Evolutionary conservation across 2,329 filamentous ascomycete genomes (phyloP), one percentile per base, ranked within the genome.

Genomic region (Microthyrium microscopicum): DNA sequence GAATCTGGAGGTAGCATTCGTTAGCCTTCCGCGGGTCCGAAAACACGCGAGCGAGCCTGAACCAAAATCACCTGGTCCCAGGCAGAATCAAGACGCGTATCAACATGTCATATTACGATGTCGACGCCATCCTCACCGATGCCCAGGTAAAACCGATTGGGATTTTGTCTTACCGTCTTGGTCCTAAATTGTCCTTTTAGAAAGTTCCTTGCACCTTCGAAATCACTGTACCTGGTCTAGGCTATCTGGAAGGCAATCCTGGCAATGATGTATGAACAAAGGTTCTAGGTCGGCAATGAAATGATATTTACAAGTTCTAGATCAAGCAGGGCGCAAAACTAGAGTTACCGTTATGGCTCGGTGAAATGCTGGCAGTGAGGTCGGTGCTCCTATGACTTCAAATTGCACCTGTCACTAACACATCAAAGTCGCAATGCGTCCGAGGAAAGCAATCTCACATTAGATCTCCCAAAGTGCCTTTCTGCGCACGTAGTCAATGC

Each of bases 151-250:
- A 18, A 9, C 9, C 13, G 19, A 20, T n/a, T 2, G 13, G 24
- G 4, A 11, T 21, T 12, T 21, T 26, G 21, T 38, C 32, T 13
- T 26, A 22, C 18, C 27, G 32, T 29, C 17, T n/a, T 21, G 31
- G 24, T 12, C 17, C 31, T 42, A 21, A 42, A 26, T 28, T 12
- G 19, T 30, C n/a, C 18, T 20, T 13, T 18, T 45, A 93, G 75
- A 95, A 94, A 79, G 72, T 94, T 20, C 87, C 89, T 26, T 93
- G 85, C 61, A 91, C 80, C 33, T 94, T 95, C 58, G 80, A 93
- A 50, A 70, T 94, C 48, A 79, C 87, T 39, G 76, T 93, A 20
- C 78, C 84, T 15, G 75, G 80, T 36, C 70, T 95, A 29, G 85
- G 85, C 44, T 83, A 92, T 53, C 68, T 98, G 39, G 84, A 92